A percentile compares a stretch with the other conserved stretches of the same genome.
phyloP scores from a whole-genome alignment of 1,139 yeast species.

The Candida sp. region DNA sequence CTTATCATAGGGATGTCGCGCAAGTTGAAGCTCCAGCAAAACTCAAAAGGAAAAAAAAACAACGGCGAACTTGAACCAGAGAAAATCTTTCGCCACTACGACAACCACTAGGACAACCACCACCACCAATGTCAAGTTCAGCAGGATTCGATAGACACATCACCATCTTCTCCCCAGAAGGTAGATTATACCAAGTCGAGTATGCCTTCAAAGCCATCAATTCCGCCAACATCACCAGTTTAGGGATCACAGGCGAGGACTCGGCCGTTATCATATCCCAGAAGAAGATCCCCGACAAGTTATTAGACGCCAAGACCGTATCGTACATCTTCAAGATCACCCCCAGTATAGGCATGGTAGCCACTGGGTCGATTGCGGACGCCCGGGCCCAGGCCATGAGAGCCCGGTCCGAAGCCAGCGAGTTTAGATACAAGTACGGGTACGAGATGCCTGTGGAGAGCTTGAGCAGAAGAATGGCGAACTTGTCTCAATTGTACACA shows the following conservation, averaged over 20 bases:
- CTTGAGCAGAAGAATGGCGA: conserved; percentile 94
- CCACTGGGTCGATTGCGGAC: conserved; percentile 97
- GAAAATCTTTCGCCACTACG: conserved; percentile 9
- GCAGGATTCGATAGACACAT: conserved; percentile 99
- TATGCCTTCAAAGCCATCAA: conserved; percentile 98
- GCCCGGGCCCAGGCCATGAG: conserved; percentile 90
- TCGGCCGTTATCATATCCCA: conserved; percentile 93
- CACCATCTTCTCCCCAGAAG: conserved; percentile 98
- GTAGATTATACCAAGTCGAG: conserved; percentile 95
- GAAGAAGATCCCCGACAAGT: conserved; percentile 95
- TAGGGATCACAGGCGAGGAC: conserved; percentile 88
- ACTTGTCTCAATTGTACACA: conserved; percentile 91
- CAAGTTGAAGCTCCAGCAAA: no score
- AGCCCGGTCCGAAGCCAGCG: conserved; percentile 94
- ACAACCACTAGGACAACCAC: background rate
- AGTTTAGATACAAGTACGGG: conserved; percentile 92
- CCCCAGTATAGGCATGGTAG: conserved; percentile 84
- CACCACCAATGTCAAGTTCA: conserved; percentile 42
- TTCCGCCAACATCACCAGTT: conserved; percentile 86
- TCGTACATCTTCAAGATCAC: conserved; percentile 86
- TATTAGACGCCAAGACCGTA: conserved; percentile 85
- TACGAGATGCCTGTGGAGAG: conserved; percentile 98
- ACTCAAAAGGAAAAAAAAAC: background rate
- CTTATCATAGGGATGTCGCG: no score
- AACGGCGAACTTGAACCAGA: background rate